Evolutionary conservation across 2,329 filamentous ascomycete genomes (phyloP), one percentile per base, ranked within the genome.

Genomic region (Parastagonospora nodorum): DNA sequence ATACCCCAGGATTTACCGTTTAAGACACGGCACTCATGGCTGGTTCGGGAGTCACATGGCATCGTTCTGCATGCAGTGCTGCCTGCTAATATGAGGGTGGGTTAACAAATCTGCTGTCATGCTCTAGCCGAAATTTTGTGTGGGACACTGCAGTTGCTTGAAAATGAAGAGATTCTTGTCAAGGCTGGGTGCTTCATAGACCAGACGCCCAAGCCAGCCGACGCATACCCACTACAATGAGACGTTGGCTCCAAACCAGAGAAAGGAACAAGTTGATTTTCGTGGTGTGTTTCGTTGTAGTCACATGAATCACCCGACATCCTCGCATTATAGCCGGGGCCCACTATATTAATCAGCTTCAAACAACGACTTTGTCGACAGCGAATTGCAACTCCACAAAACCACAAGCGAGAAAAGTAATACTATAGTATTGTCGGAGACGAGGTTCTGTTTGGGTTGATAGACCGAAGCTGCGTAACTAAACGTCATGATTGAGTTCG

Each of bases 1-100:
- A 40, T 52, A 45, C 55, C 53, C 53, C 58, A 61, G 50, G 45
- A 48, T 55, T 58, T 61, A 16, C 62, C 52, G 16, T 10, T 62
- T 61, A 48, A 14, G 45, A 48, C 43, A 53, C 51, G 57, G 58
- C 42, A 60, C 44, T 57, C 30, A 42, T 29, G 50, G 36, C 31
- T 48, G 48, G 44, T 29, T 28, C 39, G 39, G 39, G 48, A 55
- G 45, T 57, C 57, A 55, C 61, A 62, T 59, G 53, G 48, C 40
- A 49, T 37, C 42, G 50, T 53, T 56, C 55, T 40, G 52, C 24
- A 57, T 58, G 45, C 55, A 49, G 31, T 50, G 32, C n/a, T 50
- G 50, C 52, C 55, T 53, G 40, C 51, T 32, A 39, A 51, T 51
- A 55, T 51, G 42, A 40, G 28, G 7, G 10, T 11, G 37, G n/a